Evolutionary conservation across 1,284 basidiomycete species (phyloP), one percentile per base, ranked within the genome.

Genomic region (Earliella scabrosa): DNA sequence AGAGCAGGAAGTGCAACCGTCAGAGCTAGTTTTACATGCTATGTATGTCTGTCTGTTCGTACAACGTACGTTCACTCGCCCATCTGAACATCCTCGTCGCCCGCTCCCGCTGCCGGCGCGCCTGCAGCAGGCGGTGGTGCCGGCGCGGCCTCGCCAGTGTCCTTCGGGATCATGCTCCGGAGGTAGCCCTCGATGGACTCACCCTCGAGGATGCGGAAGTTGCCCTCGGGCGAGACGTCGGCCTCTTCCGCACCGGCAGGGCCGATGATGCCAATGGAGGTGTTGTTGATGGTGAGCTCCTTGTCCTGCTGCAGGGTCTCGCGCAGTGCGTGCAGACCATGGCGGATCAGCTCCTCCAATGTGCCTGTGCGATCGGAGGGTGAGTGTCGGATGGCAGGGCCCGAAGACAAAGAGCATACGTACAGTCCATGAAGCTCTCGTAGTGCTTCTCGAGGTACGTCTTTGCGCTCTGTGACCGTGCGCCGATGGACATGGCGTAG

Each of bases 261-360:
- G 9, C 92, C 93, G 58, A 97, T 82, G 68, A 98, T 92, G 34
- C 93, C 95, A 66, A 98, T 88, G 0, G 93, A 94, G 0, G 96
- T 98, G 78, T 98, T 98, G 68, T 89, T 85, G 63, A 88, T 78
- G 8, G 90, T 95, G 53, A 98, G 87, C 68, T 93, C 93, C 73
- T 98, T 98, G 79, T 98, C 96, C 71, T 98, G 96, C 70, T 98
- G 96, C 34, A 98, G 82, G 3, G 96, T 97, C 73, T 98, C 96
- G 44, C 94, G 88, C 18, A 98, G 82, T 7, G 96, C 94, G 60
- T 95, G 91, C 31, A 98, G 82, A 23, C 96, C 96, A 70, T 98
- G 96, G 63, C 84, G 86, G 73, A 98, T 88, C 41, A 98, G 80
- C 43, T 93, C 87, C 68, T 95, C 91, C 45, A 97, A 78, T 39